phyloP scores from a whole-genome alignment of 2,329 filamentous ascomycete species.

The Iodosphaeria phyllophila region DNA sequence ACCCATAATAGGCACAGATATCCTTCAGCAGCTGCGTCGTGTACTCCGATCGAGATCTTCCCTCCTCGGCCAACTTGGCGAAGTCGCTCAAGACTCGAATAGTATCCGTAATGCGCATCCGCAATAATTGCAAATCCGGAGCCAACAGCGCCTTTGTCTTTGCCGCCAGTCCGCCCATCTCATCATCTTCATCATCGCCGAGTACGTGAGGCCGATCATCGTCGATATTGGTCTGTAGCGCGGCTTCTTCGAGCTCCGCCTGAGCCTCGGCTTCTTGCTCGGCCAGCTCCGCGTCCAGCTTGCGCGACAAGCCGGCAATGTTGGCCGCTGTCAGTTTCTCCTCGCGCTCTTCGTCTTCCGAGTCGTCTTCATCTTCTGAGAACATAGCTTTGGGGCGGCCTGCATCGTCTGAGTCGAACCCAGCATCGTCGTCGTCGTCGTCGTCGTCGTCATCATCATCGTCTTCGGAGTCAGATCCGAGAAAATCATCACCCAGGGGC shows the following conservation, averaged over 20 bases:
- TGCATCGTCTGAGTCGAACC: conserved; percentile 56
- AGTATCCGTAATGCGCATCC: conserved; percentile 80
- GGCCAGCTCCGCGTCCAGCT: conserved; percentile 60
- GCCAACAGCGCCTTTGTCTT: conserved; percentile 50
- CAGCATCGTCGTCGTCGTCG: conserved; percentile 38
- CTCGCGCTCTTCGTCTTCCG: conserved; percentile 72
- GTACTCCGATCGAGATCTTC: conserved; percentile 74
- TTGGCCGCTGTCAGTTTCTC: conserved; percentile 89
- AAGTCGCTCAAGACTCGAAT: conserved; percentile 85
- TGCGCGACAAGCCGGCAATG: conserved; percentile 76
- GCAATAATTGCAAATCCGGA: conserved; percentile 76
- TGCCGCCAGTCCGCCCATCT: conserved; percentile 31
- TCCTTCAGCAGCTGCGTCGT: conserved; percentile 74
- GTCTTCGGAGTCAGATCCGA: conserved; percentile 13
- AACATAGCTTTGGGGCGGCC: conserved; percentile 48
- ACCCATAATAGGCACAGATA: conserved; percentile 92
- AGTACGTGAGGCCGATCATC: conserved; percentile 54
- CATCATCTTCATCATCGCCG: conserved; percentile 38
- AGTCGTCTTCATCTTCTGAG: conserved; percentile 92
- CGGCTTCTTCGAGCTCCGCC: conserved; percentile 68
- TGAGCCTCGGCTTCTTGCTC: conserved; percentile 69
- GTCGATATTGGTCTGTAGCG: conserved; percentile 84
- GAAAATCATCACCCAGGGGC: background rate
- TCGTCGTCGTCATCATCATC: conserved; percentile 34
- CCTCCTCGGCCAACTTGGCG: conserved; percentile 59